phyloP scores from a whole-genome alignment of 768 basidiomycete genomes.

The Leccinum uliginosum region DNA sequence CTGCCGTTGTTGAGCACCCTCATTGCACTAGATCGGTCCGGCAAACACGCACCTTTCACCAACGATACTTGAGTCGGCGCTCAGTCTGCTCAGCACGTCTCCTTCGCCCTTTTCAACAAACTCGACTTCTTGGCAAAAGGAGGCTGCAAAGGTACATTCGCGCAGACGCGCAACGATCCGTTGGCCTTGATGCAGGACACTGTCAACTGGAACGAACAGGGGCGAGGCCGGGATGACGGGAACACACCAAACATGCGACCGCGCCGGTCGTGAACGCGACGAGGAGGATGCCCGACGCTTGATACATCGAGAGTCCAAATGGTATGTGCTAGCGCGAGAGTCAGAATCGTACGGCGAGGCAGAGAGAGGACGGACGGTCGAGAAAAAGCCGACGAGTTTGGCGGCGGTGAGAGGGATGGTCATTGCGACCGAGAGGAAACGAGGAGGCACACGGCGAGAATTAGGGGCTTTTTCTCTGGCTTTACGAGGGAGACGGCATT shows the following conservation, averaged over 20 bases:
- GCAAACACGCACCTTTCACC: constrained; percentile 68
- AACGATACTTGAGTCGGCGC: constrained; percentile 88
- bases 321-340: constrained; percentile 58
- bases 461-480: constrained; percentile 75
- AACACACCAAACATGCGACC: constrained; percentile 65
- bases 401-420: constrained; percentile 92
- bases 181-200: constrained; percentile 46
- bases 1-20: constrained; percentile 19
- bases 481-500: constrained; percentile 76
- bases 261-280: constrained; percentile 84
- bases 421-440: constrained; percentile 92
- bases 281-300: constrained; percentile 73
- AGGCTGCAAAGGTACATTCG: constrained; percentile 77
- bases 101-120: constrained; percentile 91
- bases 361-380: constrained; percentile 44
- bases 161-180: constrained; percentile 87
- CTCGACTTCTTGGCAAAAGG: constrained; percentile 86
- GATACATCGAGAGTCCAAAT: constrained; percentile 70
- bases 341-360: not conserved
- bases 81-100: constrained; percentile 87
- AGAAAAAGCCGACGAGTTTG: constrained; percentile 91
- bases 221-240: not conserved
- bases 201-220: not conserved
- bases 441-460: constrained; percentile 71
- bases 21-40: not conserved